Evolutionary conservation across 176 grass and related monocot species (phyloP).

Genomic region (Pontederia paniculata): DNA sequence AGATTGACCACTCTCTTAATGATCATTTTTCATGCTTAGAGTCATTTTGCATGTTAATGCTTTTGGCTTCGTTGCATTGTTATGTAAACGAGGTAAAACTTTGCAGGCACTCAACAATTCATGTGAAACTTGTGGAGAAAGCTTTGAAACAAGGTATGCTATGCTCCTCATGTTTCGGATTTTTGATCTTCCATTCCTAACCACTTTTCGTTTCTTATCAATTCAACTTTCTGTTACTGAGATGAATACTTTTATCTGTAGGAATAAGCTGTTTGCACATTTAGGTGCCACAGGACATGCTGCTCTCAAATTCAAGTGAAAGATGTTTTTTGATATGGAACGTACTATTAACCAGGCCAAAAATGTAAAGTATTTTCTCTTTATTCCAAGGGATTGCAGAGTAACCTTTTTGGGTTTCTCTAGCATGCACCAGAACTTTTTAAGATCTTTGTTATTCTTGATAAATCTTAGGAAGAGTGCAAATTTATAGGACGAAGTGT

Average conservation of each 20-base stretch:
- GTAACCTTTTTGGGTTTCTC: no score
- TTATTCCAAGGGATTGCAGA: no score
- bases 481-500: no score
- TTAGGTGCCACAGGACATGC: slow-evolving; percentile 74
- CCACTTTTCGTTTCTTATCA: not conserved
- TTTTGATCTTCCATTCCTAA: not conserved
- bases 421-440: no score
- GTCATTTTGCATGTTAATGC: not conserved
- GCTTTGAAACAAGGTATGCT: slow-evolving; percentile 68
- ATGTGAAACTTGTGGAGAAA: slow-evolving; percentile 67
- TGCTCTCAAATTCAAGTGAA: slow-evolving; percentile 38
- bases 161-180: not conserved
- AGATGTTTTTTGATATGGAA: not conserved
- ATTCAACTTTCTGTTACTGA: slow-evolving; percentile 1
- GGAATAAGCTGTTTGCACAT: slow-evolving; percentile 86
- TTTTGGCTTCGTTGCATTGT: not conserved
- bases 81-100: slow-evolving; percentile 31
- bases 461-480: no score
- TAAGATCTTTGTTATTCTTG: no score
- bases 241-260: slow-evolving; percentile 16
- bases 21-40: no score
- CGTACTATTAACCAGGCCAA: no score
- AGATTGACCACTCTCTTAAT: no score
- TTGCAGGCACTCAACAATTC: slow-evolving; percentile 44
- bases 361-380: no score